Percentiles rank a stretch among this genome's conserved stretches.
These are phyloP conservation scores for Trypanosomatidae sp. DNA, from an alignment of 208 protist genomes.

Conservation along the genomic window DNA sequence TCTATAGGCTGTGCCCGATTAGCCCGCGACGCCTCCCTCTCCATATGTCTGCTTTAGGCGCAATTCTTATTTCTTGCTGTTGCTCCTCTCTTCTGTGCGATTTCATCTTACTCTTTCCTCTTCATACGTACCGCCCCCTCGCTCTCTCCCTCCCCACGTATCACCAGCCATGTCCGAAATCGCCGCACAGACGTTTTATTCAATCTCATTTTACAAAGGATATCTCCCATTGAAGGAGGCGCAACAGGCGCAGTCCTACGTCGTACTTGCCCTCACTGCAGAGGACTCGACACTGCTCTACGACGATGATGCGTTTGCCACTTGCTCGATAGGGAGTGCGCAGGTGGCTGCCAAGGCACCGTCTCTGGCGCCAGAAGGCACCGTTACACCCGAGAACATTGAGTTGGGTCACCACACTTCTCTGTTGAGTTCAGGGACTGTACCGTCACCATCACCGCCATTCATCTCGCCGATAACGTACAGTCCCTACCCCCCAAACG, in stretches of 20 bases:
- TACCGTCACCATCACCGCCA: neutral
- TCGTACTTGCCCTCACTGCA: slow-evolving; percentile 44
- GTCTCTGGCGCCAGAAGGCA: neutral
- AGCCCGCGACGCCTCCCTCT: neutral
- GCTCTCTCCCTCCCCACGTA: neutral
- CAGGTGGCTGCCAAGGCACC: neutral
- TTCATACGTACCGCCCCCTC: neutral
- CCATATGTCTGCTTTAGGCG: neutral
- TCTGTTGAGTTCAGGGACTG: neutral
- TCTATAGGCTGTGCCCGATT: no score
- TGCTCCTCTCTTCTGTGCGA: neutral
- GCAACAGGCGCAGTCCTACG: slow-evolving; percentile 41
- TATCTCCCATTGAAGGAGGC: slow-evolving; percentile 64
- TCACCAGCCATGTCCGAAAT: slow-evolving; percentile 34
- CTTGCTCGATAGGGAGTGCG: slow-evolving; percentile 2
- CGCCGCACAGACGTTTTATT: slow-evolving; percentile 41
- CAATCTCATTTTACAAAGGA: slow-evolving; percentile 69
- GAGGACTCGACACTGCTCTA: slow-evolving; percentile 10
- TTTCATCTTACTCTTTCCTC: neutral
- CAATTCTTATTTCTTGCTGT: neutral
- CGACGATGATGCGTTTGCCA: slow-evolving; percentile 13
- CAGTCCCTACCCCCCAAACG: slow-evolving; percentile 7
- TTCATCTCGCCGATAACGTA: slow-evolving; percentile 5
- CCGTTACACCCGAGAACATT: slow-evolving; percentile 3
- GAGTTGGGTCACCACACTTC: slow-evolving; percentile 3